Conservation (phyloP, 1,284 basidiomycete species). For the Ganoderma meredithae region DNA sequence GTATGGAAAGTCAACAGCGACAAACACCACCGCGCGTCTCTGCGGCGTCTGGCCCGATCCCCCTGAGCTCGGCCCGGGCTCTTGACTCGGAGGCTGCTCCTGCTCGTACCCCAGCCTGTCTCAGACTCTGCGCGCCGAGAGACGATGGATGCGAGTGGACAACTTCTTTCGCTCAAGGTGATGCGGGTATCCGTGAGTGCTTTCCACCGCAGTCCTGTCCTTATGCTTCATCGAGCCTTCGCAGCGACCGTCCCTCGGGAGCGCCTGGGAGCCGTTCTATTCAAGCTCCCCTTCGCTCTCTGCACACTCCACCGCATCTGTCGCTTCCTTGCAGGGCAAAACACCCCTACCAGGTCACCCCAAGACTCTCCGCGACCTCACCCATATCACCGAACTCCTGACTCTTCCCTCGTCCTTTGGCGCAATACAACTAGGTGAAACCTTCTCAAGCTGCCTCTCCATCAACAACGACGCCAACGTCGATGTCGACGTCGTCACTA, state of each 20-base stretch:
- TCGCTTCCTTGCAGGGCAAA: constrained; percentile 78
- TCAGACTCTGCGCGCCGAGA: too few relatives aligned
- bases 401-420: constrained; percentile 81
- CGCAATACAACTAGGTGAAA: constrained; percentile 82
- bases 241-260: constrained; percentile 77
- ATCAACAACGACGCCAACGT: constrained; percentile 78
- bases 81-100: too few relatives aligned
- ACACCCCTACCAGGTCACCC: constrained; percentile 74
- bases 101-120: too few relatives aligned
- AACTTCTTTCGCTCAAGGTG: constrained; percentile 78
- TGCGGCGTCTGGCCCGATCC: background rate
- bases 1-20: constrained; percentile 36
- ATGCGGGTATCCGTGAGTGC: constrained; percentile 81
- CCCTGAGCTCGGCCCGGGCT: too few relatives aligned
- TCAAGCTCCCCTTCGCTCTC: constrained; percentile 82
- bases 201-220: constrained; percentile 8
- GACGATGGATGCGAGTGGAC: constrained; percentile 59
- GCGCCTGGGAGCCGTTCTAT: constrained; percentile 84
- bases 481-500: constrained; percentile 62
- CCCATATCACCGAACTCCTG: constrained; percentile 73
- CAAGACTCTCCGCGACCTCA: constrained; percentile 81
- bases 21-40: constrained; percentile 32
- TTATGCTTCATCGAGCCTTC: constrained; percentile 14
- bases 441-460: constrained; percentile 79
- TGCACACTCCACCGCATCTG: constrained; percentile 76